A percentile compares a stretch with the other conserved stretches of the same genome.
phyloP scores from a whole-genome alignment of 2,329 filamentous ascomycete genomes.

The Escovopsis sp. region DNA sequence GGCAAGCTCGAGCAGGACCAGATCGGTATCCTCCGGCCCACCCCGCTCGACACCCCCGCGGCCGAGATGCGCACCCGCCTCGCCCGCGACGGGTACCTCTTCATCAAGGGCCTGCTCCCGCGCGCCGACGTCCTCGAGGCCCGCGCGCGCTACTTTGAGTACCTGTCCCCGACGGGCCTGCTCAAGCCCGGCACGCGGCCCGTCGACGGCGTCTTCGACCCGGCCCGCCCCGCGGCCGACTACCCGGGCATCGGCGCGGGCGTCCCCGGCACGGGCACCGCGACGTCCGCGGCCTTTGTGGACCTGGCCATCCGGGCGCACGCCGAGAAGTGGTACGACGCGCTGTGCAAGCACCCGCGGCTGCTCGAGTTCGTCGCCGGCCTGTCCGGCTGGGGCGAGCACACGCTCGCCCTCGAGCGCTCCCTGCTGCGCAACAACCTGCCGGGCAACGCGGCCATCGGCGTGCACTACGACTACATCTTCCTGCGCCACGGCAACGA shows the following conservation, averaged over 20 bases:
- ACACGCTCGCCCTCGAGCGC: constrained; percentile 25
- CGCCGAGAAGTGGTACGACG: constrained; percentile 31
- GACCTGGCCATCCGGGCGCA: constrained; percentile 37
- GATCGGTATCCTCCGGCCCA: background rate
- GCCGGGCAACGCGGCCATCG: constrained; percentile 40
- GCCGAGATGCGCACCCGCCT: constrained; percentile 28
- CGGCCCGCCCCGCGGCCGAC: constrained; percentile 4
- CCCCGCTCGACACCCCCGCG: constrained; percentile 20
- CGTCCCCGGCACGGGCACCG: constrained; percentile 28
- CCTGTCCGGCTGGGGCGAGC: constrained; percentile 38
- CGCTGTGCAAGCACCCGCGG: constrained; percentile 37
- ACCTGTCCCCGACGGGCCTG: constrained; percentile 39
- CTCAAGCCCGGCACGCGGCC: constrained; percentile 36
- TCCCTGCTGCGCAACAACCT: constrained; percentile 42
- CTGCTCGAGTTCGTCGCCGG: constrained; percentile 33
- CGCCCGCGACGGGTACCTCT: constrained; percentile 34
- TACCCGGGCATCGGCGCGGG: constrained; percentile 33
- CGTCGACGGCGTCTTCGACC: constrained; percentile 36
- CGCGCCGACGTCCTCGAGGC: constrained; percentile 35
- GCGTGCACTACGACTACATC: constrained; percentile 47
- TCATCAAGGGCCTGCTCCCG: constrained; percentile 39
- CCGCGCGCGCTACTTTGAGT: constrained; percentile 37
- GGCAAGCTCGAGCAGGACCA: background rate
- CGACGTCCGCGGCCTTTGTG: constrained; percentile 11
- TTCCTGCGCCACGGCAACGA: constrained; percentile 40